Evolutionary conservation across 352 stramenopile species (phyloP), one percentile per base, ranked within the genome.

Genomic region (Phytophthora macrochlamydospora): DNA sequence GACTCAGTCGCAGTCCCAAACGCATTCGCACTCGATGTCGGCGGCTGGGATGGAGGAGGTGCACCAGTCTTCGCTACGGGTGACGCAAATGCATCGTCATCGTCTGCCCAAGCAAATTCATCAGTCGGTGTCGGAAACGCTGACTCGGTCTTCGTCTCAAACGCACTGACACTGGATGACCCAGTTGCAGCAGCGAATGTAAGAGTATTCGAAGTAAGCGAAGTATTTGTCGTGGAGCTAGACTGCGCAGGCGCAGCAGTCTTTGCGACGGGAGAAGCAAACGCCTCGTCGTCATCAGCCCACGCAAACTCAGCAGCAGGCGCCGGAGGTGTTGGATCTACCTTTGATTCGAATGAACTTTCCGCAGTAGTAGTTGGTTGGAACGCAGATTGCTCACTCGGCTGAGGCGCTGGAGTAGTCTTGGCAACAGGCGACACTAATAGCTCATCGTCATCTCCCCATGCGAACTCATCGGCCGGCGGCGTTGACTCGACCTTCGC

Each of bases 311-410:
- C 40, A 51, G 51, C 35, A 46, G 61, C 46, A 18, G 50, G n/a
- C 3, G 51, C 37, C 4, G 52, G 29, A 7, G 55, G 45, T 2
- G 40, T 24, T 56, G 46, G 58, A 46, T 45, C 52, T 12, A 42
- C 28, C 37, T 71, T 61, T 11, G 46, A 50, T 35, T 68, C 52
- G 32, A 61, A 59, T 31, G 31, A 11, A 64, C 31, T 58, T 30
- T 18, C n/a, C 59, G 55, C 13, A 40, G 51, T 28, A 29, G 28
- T 11, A 35, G 38, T 53, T 42, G 28, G 53, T 14, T 28, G 38
- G 48, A 55, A 49, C 29, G 43, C 5, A 49, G 43, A n/a, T 29
- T 7, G 12, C 12, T 49, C 43, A 3, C 11, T 49, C 18, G 50
- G 38, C 28, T 66, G 58, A 5, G 58, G 28, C 40, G 69, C 56